Percentiles rank a stretch among this genome's conserved stretches.
Evolutionary conservation across 75 land plant genomes (phyloP).

Genomic region (Sequoia sempervirens): DNA sequence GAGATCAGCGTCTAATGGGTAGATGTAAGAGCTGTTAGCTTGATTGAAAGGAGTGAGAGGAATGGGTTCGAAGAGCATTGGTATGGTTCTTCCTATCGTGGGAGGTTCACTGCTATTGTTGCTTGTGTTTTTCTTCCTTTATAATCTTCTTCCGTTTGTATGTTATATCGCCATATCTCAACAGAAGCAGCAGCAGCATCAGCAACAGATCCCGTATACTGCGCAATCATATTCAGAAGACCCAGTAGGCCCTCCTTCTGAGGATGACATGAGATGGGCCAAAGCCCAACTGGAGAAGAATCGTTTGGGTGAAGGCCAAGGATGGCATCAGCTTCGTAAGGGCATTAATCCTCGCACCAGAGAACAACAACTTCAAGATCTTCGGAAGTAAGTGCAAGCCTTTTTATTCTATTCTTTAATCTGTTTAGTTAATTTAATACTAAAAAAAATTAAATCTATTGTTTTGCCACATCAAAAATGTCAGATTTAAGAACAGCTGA

Average conservation of each 20-base stretch:
- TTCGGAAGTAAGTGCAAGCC: constrained; percentile 30
- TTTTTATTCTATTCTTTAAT: background rate
- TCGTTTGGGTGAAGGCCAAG: constrained; percentile 27
- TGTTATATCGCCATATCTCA: background rate
- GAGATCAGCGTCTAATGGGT: background rate
- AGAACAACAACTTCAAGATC: constrained; percentile 61
- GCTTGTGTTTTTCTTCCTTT: background rate
- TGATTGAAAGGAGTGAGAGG: background rate
- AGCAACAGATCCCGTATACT: background rate
- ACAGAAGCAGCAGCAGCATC: background rate
- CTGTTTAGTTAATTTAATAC: background rate
- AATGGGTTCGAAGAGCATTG: background rate
- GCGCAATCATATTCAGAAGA: background rate
- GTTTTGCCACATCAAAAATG: background rate
- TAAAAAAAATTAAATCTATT: background rate
- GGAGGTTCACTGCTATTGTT: background rate
- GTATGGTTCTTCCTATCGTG: background rate
- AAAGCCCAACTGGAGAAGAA: constrained; percentile 34
- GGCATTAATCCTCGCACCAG: constrained; percentile 78
- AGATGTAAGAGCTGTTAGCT: background rate
- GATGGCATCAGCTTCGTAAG: constrained; percentile 52
- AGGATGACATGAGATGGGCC: constrained; percentile 49
- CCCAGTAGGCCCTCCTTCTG: constrained; percentile 17
- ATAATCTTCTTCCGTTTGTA: background rate
- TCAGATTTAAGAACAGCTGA: background rate